Evolutionary conservation across 2,329 filamentous ascomycete genomes (phyloP).

Genomic region (Amesomyces nigricolor): DNA sequence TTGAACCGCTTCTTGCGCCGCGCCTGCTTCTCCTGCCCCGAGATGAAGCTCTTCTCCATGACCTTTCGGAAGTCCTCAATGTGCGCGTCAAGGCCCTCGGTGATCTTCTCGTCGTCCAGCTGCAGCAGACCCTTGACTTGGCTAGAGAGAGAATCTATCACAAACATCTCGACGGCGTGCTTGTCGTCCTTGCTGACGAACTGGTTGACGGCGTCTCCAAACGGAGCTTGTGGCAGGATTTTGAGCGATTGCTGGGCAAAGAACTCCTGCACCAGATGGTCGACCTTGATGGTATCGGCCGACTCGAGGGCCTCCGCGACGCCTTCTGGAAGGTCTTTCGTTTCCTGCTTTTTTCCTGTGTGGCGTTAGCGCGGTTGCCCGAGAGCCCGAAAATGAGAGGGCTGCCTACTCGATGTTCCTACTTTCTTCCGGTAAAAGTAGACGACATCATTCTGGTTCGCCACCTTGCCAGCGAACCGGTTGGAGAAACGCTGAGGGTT

Average conservation of each 20-base stretch:
- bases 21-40: constrained; percentile 52
- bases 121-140: constrained; percentile 66
- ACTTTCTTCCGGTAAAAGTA: constrained; percentile 88
- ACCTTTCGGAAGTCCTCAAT: constrained; percentile 68
- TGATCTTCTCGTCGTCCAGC: constrained; percentile 60
- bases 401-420: constrained; percentile 39
- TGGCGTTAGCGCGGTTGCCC: constrained; percentile 19
- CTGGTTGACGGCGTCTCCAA: constrained; percentile 85
- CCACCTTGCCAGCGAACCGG: constrained; percentile 81
- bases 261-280: constrained; percentile 82
- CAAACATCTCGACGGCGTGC: constrained; percentile 78
- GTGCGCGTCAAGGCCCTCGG: constrained; percentile 57
- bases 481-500: constrained; percentile 97
- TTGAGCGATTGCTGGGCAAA: constrained; percentile 82
- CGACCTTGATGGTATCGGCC: constrained; percentile 77
- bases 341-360: constrained; percentile 39
- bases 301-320: constrained; percentile 54
- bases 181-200: constrained; percentile 96
- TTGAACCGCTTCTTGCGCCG: constrained; percentile 52
- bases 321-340: constrained; percentile 58
- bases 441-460: constrained; percentile 89
- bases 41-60: constrained; percentile 65
- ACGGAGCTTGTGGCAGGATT: constrained; percentile 85
- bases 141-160: constrained; percentile 62
- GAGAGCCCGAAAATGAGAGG: background rate